Evolutionary conservation across 176 grass and related monocot genomes (phyloP).

Genomic region (Eragrostis nindensis): DNA sequence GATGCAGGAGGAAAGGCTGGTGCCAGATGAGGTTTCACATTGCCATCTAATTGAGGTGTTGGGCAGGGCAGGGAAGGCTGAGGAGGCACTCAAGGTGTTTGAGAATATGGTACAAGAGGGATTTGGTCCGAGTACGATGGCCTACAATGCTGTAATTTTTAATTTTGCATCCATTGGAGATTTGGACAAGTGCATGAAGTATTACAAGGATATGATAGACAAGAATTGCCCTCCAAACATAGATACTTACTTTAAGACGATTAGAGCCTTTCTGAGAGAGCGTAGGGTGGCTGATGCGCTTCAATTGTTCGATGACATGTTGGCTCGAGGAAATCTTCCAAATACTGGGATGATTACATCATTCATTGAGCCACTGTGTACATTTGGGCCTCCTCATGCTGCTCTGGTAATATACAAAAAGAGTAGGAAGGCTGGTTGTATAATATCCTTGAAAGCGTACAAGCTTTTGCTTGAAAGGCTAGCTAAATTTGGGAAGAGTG

Average conservation of each 20-base stretch:
- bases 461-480: slow-evolving; percentile 89
- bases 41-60: slow-evolving; percentile 75
- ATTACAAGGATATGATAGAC: slow-evolving; percentile 75
- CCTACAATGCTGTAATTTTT: slow-evolving; percentile 80
- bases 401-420: slow-evolving; percentile 81
- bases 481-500: slow-evolving; percentile 81
- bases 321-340: slow-evolving; percentile 59
- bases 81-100: slow-evolving; percentile 61
- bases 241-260: slow-evolving; percentile 64
- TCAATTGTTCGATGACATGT: slow-evolving; percentile 79
- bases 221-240: slow-evolving; percentile 60
- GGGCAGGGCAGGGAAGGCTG: slow-evolving; percentile 51
- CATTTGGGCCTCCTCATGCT: slow-evolving; percentile 83
- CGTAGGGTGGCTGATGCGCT: slow-evolving; percentile 88
- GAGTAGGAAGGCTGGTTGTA: slow-evolving; percentile 79
- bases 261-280: slow-evolving; percentile 61
- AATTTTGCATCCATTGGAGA: slow-evolving; percentile 68
- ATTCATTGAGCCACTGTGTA: slow-evolving; percentile 72
- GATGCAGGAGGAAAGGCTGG: slow-evolving; percentile 74
- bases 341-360: slow-evolving; percentile 73
- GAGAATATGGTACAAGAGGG: slow-evolving; percentile 64
- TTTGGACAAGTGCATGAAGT: slow-evolving; percentile 63
- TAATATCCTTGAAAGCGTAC: slow-evolving; percentile 78
- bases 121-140: slow-evolving; percentile 50
- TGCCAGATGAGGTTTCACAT: slow-evolving; percentile 64